A percentile compares a stretch with the other conserved stretches of the same genome.
phyloP scores from a whole-genome alignment of 2,329 filamentous ascomycete species.

The Colletotrichum incanum region DNA sequence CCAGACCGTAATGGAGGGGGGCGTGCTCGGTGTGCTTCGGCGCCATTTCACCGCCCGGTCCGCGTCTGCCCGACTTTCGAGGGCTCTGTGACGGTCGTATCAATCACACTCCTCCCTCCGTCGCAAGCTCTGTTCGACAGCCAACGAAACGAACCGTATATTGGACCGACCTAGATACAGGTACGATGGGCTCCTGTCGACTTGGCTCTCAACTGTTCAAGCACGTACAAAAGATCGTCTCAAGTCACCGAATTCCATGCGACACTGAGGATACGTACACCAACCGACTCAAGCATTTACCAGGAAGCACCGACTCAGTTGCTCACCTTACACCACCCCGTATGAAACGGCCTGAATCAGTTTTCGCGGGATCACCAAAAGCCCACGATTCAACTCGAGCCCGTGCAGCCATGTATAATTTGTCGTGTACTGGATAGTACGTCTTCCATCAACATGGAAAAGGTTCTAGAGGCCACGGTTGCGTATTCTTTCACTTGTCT shows the following conservation, averaged over 20 bases:
- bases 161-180: not conserved
- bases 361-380: constrained; percentile 24
- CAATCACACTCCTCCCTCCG: not conserved
- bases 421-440: not conserved
- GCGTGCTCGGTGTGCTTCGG: constrained; percentile 41
- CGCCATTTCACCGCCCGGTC: constrained; percentile 37
- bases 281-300: constrained; percentile 27
- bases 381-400: constrained; percentile 13
- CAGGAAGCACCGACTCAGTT: constrained; percentile 23
- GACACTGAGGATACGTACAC: constrained; percentile 18
- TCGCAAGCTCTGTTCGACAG: constrained; percentile 2
- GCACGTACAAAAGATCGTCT: constrained; percentile 31
- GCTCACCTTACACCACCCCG: constrained; percentile 24
- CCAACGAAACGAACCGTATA: constrained; percentile 21
- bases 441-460: constrained; percentile 9
- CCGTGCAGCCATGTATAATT: not conserved
- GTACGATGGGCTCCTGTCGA: not conserved
- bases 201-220: constrained; percentile 22
- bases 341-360: constrained; percentile 42
- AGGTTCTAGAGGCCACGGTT: constrained; percentile 10
- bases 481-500: no score
- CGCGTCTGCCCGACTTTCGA: not conserved
- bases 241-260: constrained; percentile 29
- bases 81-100: constrained; percentile 6
- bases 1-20: constrained; percentile 37